Conservation (phyloP, 768 basidiomycete genomes). For the Suillus subalutaceus region DNA sequence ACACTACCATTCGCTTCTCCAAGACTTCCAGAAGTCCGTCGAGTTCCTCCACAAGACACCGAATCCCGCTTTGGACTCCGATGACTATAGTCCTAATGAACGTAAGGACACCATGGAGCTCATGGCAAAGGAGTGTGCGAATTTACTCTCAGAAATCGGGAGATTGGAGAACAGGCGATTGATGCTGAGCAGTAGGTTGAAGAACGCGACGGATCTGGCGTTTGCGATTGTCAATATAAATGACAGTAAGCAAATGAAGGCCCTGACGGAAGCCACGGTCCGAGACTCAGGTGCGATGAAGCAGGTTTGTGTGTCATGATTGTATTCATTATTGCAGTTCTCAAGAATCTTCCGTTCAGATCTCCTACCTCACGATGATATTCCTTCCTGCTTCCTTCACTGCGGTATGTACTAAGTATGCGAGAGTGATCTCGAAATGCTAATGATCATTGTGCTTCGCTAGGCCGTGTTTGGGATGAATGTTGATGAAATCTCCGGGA, state of each 20-base stretch:
- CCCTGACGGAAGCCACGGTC: slow-evolving; percentile 13
- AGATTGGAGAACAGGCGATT: slow-evolving; percentile 41
- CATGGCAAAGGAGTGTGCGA: slow-evolving; percentile 12
- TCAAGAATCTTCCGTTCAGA: slow-evolving; percentile 30
- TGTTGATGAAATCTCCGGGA: slow-evolving; percentile 31
- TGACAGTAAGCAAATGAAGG: slow-evolving; percentile 38
- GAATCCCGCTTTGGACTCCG: slow-evolving; percentile 48
- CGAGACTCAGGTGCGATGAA: slow-evolving; percentile 22
- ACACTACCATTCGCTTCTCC: slow-evolving; percentile 55
- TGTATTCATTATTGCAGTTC: not conserved
- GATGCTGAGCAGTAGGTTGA: slow-evolving; percentile 32
- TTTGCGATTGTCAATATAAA: slow-evolving; percentile 56
- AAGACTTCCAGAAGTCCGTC: slow-evolving; percentile 56
- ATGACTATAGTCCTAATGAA: not conserved
- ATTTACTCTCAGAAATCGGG: slow-evolving; percentile 48
- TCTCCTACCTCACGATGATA: slow-evolving; percentile 57
- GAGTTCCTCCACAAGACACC: slow-evolving; percentile 50
- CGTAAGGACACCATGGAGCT: slow-evolving; percentile 4
- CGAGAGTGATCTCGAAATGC: not conserved
- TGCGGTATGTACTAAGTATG: slow-evolving; percentile 22
- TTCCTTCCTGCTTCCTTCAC: slow-evolving; percentile 56
- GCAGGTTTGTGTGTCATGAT: slow-evolving; percentile 19
- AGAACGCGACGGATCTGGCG: slow-evolving; percentile 35
- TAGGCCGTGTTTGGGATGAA: slow-evolving; percentile 35
- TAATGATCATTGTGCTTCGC: slow-evolving; percentile 18